Base-by-base conservation (phyloP, 352 stramenopile genomes). In the Pythium insidiosum region DNA sequence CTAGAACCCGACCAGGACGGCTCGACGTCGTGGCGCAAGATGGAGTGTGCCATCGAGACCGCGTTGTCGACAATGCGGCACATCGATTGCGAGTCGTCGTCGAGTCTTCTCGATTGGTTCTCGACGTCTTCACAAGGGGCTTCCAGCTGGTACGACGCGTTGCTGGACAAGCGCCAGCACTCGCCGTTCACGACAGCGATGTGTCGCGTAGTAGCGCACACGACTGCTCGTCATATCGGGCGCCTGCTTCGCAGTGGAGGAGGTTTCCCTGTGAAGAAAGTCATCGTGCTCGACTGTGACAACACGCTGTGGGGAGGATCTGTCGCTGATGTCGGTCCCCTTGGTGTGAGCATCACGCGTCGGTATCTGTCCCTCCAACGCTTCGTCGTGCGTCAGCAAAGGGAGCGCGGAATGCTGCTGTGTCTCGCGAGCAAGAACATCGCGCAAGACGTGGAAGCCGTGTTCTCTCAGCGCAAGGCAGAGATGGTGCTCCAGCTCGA, bases 261-360 rank as follows among this genome's bases (percentile, higher is more conserved):
- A 33, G 16, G 21, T 42, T 11, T n/a, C 2, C 18, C 49, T 13
- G 65, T 47, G 19, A 80, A 84, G 30, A 85, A 88, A 63, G 72
- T 84, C n/a, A 58, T 88, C 29, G 73, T 85, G 19, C 63, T 88
- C 2, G 76, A 88, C 49, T 88, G 76, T 42, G 76, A 89, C 46
- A 83, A 89, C 38, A 89, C 76, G 3, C 38, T 89, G 2, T 89
- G 76, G 76, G 61, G 70, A 19, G 73, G 76, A 2, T 68, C 73
- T 0, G 65, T 85, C 15, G 74, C 76, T 0, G 76, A 88, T 48
- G 39, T 85, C 12, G 76, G 73, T 2, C 33, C 57, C 0, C 34
- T 46, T 0, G 56, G 47, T 0, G 59, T 88, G 15, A 43, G 62
- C 7, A 54, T 88, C 41, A 63, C 43, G 6, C 47, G 55, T 1